Conservation (phyloP, 495 filamentous ascomycete genomes). For the Penicillium samsonianum region DNA sequence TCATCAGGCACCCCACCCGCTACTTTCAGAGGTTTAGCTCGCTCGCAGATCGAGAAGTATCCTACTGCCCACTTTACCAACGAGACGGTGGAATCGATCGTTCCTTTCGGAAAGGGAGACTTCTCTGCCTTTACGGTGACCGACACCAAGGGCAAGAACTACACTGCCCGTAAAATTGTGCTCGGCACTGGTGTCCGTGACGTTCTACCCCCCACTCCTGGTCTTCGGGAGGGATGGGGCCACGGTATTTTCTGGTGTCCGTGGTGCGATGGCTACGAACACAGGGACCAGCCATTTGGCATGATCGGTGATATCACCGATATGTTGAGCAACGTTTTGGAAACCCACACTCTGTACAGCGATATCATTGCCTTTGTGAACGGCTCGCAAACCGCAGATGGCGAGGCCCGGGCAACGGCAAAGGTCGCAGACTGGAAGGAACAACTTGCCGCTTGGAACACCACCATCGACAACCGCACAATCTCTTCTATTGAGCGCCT, state of each 20-base stretch:
- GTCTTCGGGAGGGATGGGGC: constrained; percentile 52
- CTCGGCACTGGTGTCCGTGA: constrained; percentile 58
- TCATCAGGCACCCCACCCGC: constrained; percentile 50
- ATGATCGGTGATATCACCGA: constrained; percentile 49
- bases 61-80: constrained; percentile 49
- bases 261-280: constrained; percentile 63
- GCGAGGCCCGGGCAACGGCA: constrained; percentile 36
- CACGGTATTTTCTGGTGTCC: constrained; percentile 63
- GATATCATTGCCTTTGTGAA: constrained; percentile 55
- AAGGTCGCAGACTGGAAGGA: constrained; percentile 47
- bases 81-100: constrained; percentile 50
- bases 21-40: constrained; percentile 53
- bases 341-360: constrained; percentile 48
- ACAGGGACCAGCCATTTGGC: constrained; percentile 56
- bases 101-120: constrained; percentile 28
- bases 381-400: constrained; percentile 50
- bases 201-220: constrained; percentile 53
- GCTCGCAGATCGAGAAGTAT: constrained; percentile 53
- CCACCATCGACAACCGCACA: constrained; percentile 55
- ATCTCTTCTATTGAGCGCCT: constrained; percentile 50
- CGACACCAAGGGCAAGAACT: constrained; percentile 30
- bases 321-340: constrained; percentile 43
- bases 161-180: constrained; percentile 54
- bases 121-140: constrained; percentile 48
- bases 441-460: constrained; percentile 50